phyloP scores from a whole-genome alignment of 345 rosid genomes.

The Hibiscus mutabilis region DNA sequence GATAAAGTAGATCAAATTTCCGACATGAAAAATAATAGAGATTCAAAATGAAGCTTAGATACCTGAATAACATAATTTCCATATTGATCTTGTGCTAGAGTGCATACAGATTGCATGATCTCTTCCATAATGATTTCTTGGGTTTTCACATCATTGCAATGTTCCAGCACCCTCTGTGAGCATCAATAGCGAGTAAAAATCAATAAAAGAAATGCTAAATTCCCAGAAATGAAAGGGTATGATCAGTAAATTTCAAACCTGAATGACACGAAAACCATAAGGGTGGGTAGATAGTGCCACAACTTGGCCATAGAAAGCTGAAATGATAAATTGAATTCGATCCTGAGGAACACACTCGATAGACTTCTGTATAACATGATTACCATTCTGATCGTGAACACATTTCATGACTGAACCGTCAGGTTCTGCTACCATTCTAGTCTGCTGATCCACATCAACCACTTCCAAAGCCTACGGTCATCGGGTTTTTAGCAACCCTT shows the following conservation, averaged over 20 bases:
- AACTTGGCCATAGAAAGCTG: conserved; percentile 81
- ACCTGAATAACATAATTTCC: conserved; percentile 99
- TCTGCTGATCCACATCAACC: conserved; percentile 68
- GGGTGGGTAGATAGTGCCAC: conserved; percentile 85
- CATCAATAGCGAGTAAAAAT: conserved; percentile 2
- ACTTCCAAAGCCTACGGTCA: conserved; percentile 76
- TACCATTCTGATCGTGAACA: conserved; percentile 93
- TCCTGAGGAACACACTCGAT: conserved; percentile 84
- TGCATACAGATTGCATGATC: conserved; percentile 66
- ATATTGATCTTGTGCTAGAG: conserved; percentile 82
- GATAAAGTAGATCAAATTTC: not conserved
- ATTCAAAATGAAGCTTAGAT: not conserved
- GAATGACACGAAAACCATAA: conserved; percentile 93
- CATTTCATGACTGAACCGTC: conserved; percentile 83
- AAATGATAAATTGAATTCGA: conserved; percentile 65
- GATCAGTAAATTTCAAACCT: conserved; percentile 42
- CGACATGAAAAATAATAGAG: not conserved
- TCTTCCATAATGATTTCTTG: conserved; percentile 77
- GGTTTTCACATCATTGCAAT: conserved; percentile 55
- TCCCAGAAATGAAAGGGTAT: not conserved
- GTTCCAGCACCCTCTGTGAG: conserved; percentile 80
- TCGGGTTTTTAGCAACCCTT: conserved; percentile 15
- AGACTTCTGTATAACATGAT: conserved; percentile 95
- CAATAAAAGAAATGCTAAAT: conserved; percentile 4
- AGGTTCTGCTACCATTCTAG: conserved; percentile 75